These are phyloP conservation scores for Mesembryanthemum crystallinum DNA, from an alignment of 148 eudicot species.

Conservation along the genomic window DNA sequence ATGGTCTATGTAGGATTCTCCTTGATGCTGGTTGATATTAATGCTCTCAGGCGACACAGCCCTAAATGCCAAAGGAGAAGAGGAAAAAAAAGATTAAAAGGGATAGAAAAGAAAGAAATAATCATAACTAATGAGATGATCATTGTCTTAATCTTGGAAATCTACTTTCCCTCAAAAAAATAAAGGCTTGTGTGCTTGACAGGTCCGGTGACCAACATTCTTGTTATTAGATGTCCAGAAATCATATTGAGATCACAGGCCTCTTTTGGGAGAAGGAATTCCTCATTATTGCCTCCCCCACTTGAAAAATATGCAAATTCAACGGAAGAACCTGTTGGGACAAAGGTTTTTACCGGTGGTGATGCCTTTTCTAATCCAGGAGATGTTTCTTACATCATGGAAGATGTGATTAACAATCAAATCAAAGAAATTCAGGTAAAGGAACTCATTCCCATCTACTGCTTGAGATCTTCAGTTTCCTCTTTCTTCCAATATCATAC, in stretches of 20 bases:
- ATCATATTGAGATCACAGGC: constrained; percentile 39
- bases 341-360: constrained; percentile 44
- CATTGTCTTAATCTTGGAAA: neutral
- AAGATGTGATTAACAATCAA: constrained; percentile 63
- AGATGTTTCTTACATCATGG: constrained; percentile 43
- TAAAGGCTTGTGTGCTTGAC: constrained; percentile 20
- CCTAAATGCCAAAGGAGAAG: neutral
- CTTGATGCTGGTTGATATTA: neutral
- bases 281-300: constrained; percentile 52
- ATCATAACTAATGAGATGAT: neutral
- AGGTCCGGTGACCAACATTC: constrained; percentile 83
- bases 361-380: constrained; percentile 30
- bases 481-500: neutral
- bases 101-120: neutral
- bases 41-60: neutral
- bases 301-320: constrained; percentile 67
- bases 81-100: neutral
- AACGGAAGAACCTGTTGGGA: constrained; percentile 45
- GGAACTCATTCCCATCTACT: neutral
- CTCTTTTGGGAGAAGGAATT: constrained; percentile 41
- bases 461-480: neutral
- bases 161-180: neutral
- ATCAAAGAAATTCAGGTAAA: constrained; percentile 76
- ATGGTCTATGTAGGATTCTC: neutral
- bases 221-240: constrained; percentile 48